A percentile compares a stretch with the other conserved stretches of the same genome.
These are phyloP conservation scores for Apiospora hydei DNA, from an alignment of 2,329 filamentous ascomycete species.

Conservation along the genomic window DNA sequence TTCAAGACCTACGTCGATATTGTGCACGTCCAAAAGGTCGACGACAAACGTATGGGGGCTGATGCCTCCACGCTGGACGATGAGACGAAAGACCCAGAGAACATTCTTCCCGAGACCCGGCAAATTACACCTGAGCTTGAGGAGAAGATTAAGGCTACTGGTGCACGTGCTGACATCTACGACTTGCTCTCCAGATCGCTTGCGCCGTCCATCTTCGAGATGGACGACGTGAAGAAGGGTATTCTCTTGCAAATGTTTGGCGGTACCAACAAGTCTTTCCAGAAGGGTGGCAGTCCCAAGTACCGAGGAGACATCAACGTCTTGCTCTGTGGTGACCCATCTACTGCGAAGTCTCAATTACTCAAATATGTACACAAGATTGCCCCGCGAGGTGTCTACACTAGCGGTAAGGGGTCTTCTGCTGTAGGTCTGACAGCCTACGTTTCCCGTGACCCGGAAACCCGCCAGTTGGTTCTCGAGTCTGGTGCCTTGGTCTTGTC, in stretches of 20 bases:
- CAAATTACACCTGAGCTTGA: conserved; percentile 88
- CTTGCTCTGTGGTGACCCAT: conserved; percentile 94
- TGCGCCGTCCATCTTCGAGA: conserved; percentile 94
- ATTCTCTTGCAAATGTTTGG: conserved; percentile 96
- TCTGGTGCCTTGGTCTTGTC: conserved; percentile 81
- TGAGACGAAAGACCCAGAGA: conserved; percentile 74
- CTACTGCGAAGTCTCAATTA: conserved; percentile 94
- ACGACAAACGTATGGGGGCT: conserved; percentile 91
- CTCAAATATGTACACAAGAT: conserved; percentile 97
- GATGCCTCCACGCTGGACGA: conserved; percentile 89
- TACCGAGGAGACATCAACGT: conserved; percentile 99
- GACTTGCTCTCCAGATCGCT: conserved; percentile 89
- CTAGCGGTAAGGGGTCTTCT: conserved; percentile 81
- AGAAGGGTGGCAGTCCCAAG: conserved; percentile 93
- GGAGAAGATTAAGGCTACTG: conserved; percentile 83
- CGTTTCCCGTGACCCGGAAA: conserved; percentile 81
- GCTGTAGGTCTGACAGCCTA: conserved; percentile 84
- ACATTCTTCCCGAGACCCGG: conserved; percentile 81
- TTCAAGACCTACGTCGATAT: conserved; percentile 99
- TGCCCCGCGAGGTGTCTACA: conserved; percentile 85
- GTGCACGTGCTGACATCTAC: conserved; percentile 85
- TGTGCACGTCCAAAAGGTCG: conserved; percentile 93
- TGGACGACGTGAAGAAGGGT: conserved; percentile 99
- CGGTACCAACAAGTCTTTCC: conserved; percentile 96
- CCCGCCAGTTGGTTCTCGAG: conserved; percentile 80